Evolutionary conservation across 2,329 filamentous ascomycete genomes (phyloP).

Genomic region (Trichoderma citrinoviride): DNA sequence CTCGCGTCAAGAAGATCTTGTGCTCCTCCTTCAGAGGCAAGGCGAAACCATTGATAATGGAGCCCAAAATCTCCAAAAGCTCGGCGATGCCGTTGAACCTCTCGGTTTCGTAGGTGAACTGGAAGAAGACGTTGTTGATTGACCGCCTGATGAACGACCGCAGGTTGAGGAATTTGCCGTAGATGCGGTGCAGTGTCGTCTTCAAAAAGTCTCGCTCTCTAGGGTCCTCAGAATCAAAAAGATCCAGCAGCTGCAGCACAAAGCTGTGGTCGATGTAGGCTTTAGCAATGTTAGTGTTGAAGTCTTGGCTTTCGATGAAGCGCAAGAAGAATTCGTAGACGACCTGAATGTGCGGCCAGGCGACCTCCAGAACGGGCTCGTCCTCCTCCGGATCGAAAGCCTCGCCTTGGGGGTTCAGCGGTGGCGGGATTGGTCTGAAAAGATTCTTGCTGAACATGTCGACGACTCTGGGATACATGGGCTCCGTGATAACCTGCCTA

Average conservation of each 20-base stretch:
- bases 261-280: constrained; percentile 98
- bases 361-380: constrained; percentile 94
- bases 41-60: constrained; percentile 98
- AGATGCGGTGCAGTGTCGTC: constrained; percentile 95
- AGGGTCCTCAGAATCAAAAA: constrained; percentile 98
- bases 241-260: constrained; percentile 90
- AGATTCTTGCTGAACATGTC: constrained; percentile 99
- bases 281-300: constrained; percentile 99
- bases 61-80: constrained; percentile 91
- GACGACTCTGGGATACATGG: constrained; percentile 97
- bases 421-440: constrained; percentile 93
- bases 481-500: constrained; percentile 94
- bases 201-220: constrained; percentile 96
- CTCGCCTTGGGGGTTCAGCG: constrained; percentile 96
- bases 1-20: constrained; percentile 93
- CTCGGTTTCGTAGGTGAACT: constrained; percentile 98
- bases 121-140: constrained; percentile 99
- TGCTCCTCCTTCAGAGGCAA: constrained; percentile 97
- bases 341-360: constrained; percentile 98
- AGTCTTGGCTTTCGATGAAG: constrained; percentile 99
- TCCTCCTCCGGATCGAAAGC: constrained; percentile 98
- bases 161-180: constrained; percentile 97
- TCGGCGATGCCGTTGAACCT: constrained; percentile 98
- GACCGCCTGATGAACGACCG: constrained; percentile 95
- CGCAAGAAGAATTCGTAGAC: constrained; percentile 99